Evolutionary conservation across 2,329 filamentous ascomycete genomes (phyloP).

Genomic region (Penicillium sclerotigenum): DNA sequence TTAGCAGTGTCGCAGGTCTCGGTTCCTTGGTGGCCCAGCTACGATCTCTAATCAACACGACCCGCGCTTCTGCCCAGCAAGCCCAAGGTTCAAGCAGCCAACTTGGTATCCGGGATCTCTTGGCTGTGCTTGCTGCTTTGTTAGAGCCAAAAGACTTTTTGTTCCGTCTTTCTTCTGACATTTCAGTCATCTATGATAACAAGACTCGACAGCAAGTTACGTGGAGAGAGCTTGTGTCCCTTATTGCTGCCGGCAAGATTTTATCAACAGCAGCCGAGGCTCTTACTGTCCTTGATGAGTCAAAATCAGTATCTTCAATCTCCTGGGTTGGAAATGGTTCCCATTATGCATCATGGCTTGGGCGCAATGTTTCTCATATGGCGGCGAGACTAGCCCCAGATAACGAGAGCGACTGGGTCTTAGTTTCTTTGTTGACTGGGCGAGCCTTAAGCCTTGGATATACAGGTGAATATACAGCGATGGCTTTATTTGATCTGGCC

Average conservation of each 20-base stretch:
- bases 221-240: constrained; percentile 62
- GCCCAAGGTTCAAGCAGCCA: constrained; percentile 35
- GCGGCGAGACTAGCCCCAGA: constrained; percentile 41
- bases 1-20: constrained; percentile 72
- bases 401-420: constrained; percentile 32
- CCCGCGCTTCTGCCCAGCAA: constrained; percentile 24
- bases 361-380: constrained; percentile 55
- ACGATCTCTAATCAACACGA: constrained; percentile 52
- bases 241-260: constrained; percentile 60
- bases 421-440: constrained; percentile 47
- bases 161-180: constrained; percentile 45
- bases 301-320: constrained; percentile 23
- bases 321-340: constrained; percentile 65
- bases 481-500: neutral
- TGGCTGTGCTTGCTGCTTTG: constrained; percentile 38
- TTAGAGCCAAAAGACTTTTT: constrained; percentile 47
- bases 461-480: constrained; percentile 50
- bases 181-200: constrained; percentile 40
- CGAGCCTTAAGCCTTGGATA: constrained; percentile 71
- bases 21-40: constrained; percentile 73
- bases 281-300: constrained; percentile 38
- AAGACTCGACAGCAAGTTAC: constrained; percentile 50
- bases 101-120: constrained; percentile 33
- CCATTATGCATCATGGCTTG: constrained; percentile 69
- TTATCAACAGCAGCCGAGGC: constrained; percentile 58